A percentile compares a stretch with the other conserved stretches of the same genome.
Evolutionary conservation across 345 rosid species (phyloP).

Genomic region (Sonneratia caseolaris): DNA sequence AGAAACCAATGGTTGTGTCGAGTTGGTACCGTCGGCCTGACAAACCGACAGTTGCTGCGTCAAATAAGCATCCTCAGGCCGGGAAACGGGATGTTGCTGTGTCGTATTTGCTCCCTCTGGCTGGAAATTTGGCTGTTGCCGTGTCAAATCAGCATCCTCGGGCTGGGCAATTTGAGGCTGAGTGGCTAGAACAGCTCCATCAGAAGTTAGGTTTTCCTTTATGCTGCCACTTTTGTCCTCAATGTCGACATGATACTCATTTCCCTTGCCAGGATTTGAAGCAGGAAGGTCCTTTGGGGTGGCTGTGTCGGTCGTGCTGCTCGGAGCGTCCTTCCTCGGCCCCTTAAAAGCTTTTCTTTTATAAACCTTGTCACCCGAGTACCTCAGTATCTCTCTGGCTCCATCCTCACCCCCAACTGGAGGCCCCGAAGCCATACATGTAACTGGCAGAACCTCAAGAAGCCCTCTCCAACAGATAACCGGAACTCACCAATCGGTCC

Average conservation of each 20-base stretch:
- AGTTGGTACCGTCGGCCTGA: neutral
- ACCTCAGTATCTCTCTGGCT: constrained; percentile 56
- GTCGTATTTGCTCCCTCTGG: neutral
- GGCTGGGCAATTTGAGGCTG: neutral
- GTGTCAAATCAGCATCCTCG: constrained; percentile 22
- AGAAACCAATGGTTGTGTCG: neutral
- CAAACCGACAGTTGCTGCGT: constrained; percentile 13
- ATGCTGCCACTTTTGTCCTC: constrained; percentile 9
- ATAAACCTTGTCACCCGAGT: constrained; percentile 54
- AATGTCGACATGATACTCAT: neutral
- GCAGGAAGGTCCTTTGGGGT: constrained; percentile 7
- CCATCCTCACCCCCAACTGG: constrained; percentile 55
- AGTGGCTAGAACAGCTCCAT: neutral
- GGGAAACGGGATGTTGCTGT: neutral
- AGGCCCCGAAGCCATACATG: constrained; percentile 89
- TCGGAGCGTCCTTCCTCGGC: constrained; percentile 19
- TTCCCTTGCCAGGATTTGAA: neutral
- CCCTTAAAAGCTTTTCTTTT: constrained; percentile 65
- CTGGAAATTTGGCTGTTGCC: neutral
- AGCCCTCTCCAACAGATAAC: constrained; percentile 25
- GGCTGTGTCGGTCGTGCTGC: neutral
- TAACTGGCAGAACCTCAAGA: constrained; percentile 25
- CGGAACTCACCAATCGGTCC: constrained; percentile 2
- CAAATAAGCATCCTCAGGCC: neutral
- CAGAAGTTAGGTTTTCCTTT: constrained; percentile 18